Percentiles rank a stretch among this genome's conserved stretches.
phyloP scores from a whole-genome alignment of 2,329 filamentous ascomycete genomes.

The Neocatenulostroma microsporum region DNA sequence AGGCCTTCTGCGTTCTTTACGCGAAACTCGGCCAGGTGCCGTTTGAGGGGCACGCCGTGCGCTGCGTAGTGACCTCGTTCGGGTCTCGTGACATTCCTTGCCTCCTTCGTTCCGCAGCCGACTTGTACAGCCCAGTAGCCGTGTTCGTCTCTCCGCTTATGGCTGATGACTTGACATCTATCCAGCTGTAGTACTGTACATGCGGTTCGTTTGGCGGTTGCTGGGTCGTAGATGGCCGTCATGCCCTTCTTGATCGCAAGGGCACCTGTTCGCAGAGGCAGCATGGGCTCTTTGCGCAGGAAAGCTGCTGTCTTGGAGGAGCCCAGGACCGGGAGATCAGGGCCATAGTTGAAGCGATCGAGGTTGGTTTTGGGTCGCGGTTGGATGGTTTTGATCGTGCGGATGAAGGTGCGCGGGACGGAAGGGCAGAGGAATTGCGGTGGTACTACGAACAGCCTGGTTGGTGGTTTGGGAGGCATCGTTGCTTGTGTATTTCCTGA shows the following conservation, averaged over 20 bases:
- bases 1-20: conserved; percentile 68
- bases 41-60: conserved; percentile 75
- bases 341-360: conserved; percentile 48
- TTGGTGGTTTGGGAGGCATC: conserved; percentile 23
- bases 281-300: conserved; percentile 48
- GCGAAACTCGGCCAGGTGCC: conserved; percentile 76
- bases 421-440: conserved; percentile 28
- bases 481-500: no score
- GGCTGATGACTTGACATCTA: conserved; percentile 77
- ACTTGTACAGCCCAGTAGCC: conserved; percentile 95
- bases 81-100: conserved; percentile 71
- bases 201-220: conserved; percentile 66
- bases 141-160: conserved; percentile 71
- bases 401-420: conserved; percentile 24
- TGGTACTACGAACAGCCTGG: conserved; percentile 20
- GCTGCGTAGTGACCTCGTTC: conserved; percentile 81
- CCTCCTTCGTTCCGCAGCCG: conserved; percentile 65
- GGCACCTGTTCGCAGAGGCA: conserved; percentile 66
- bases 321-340: conserved; percentile 45
- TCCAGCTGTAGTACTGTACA: conserved; percentile 95
- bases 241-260: conserved; percentile 92
- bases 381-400: conserved; percentile 51
- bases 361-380: conserved; percentile 45
- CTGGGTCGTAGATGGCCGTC: conserved; percentile 75
- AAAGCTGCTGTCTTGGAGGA: conserved; percentile 53